Percentiles rank a stretch among this genome's conserved stretches.
Evolutionary conservation across 163 green algal species (phyloP).

Genomic region (Coccomyxa subellipsoidea): DNA sequence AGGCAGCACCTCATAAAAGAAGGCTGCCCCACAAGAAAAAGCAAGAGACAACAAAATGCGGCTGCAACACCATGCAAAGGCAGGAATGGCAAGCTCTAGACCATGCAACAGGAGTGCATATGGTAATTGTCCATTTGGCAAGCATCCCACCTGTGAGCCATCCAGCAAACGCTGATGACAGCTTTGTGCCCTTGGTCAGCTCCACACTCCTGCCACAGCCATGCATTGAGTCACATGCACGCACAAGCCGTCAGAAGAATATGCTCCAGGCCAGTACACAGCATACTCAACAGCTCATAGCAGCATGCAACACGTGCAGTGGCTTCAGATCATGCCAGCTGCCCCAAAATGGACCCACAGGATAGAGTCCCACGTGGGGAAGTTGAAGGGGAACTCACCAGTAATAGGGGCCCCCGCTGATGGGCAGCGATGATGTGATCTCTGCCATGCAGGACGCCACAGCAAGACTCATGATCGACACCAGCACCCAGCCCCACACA

Average conservation of each 20-base stretch:
- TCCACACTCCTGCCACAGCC: constrained; percentile 1
- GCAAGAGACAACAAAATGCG: too few species aligned
- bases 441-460: constrained; percentile 52
- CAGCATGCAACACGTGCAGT: not conserved
- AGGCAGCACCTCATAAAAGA: too few species aligned
- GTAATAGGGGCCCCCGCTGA: constrained; percentile 22
- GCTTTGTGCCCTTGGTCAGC: not conserved
- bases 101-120: too few species aligned
- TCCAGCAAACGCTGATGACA: not conserved
- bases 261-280: too few species aligned
- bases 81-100: too few species aligned
- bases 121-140: not conserved
- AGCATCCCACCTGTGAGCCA: not conserved
- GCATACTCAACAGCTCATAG: too few species aligned
- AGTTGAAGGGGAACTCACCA: not conserved
- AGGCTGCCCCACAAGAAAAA: too few species aligned
- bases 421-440: constrained; percentile 47
- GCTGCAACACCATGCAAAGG: too few species aligned
- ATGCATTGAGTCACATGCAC: not conserved
- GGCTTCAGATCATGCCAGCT: not conserved
- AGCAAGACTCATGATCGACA: constrained; percentile 27
- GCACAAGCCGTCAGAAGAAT: too few species aligned
- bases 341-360: too few species aligned
- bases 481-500: constrained; percentile 52
- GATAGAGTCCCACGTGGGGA: not conserved